phyloP scores from a whole-genome alignment of 768 basidiomycete genomes.

The Gymnopilus dilepis region DNA sequence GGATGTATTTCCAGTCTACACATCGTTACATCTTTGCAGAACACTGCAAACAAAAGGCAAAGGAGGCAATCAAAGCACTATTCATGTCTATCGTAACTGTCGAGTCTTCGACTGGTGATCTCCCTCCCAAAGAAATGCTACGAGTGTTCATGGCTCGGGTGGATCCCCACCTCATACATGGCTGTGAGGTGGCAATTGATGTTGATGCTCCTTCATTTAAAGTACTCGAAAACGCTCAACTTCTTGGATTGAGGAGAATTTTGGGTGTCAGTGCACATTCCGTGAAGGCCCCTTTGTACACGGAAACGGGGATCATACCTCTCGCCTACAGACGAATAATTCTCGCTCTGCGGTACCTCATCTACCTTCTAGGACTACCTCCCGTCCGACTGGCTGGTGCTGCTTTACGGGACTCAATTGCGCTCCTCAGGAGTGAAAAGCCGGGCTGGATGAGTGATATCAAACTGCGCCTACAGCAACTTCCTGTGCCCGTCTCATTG shows the following conservation, averaged over 20 bases:
- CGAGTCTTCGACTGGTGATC: background rate
- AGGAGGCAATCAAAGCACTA: background rate
- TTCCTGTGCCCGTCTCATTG: background rate
- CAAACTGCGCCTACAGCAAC: background rate
- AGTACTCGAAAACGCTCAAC: background rate
- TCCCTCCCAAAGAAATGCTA: background rate
- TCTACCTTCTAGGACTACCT: too few species aligned
- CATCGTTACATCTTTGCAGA: background rate
- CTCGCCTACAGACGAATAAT: background rate
- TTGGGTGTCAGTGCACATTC: background rate
- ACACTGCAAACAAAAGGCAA: background rate
- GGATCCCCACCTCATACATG: background rate
- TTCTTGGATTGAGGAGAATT: background rate
- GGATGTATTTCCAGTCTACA: background rate
- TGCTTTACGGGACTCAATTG: background rate
- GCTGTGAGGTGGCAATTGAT: background rate
- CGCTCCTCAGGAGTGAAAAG: background rate
- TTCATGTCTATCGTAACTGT: background rate
- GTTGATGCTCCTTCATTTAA: background rate
- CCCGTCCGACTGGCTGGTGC: background rate
- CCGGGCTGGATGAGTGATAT: background rate
- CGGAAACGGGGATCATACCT: constrained; percentile 5
- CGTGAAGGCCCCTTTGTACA: background rate
- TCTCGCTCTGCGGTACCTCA: background rate
- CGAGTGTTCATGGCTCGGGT: constrained; percentile 1